Evolutionary conservation across 176 grass and related monocot genomes (phyloP), one percentile per base, ranked within the genome.

Genomic region (Hsuehochloa calcarea): DNA sequence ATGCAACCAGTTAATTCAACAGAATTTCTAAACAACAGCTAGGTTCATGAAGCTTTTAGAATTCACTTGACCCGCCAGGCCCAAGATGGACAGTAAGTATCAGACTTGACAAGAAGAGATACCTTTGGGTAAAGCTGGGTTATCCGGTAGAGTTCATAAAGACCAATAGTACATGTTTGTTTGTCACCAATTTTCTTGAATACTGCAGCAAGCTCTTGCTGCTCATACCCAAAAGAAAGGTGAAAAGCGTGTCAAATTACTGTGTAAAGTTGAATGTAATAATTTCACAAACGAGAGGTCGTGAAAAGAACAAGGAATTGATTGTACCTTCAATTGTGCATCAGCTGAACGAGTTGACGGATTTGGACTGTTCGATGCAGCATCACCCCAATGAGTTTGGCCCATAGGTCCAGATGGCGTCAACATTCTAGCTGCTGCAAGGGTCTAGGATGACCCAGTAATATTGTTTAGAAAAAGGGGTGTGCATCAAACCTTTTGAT

Each of bases 141-240:
- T 74, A 99, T 99, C 62, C 86, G 86, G 82, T 99, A 96, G 44
- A 99, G 90, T 87, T 99, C 96, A 84, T 99, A 92, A 19, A 99
- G 87, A 82, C 96, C 96, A 81, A 96, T 96, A 3, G 91, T 96
- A 65, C 96, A 96, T 63, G 96, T 99, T 71, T 99, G 93, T 22
- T 99, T 99, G 84, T 99, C 96, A 68, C 96, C 96, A 49, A 99
- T 99, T 92, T 99, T 99, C 88, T 99, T 99, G 86, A 99, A 99
- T 27, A 99, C 84, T 27, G 96, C 93, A 88, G 96, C 96, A 82
- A 99, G 93, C 86, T 99, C 93, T 96, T 99, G 96, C 96, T 99
- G 78, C 91, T 85, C 75, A 85, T 75, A 68, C 9, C 8, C 50
- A 51, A 80, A 43, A 47, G 4, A 67, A 81, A 29, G 12, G 4